Evolutionary conservation across 306 rosid genomes (phyloP), one percentile per base, ranked within the genome.

Genomic region (Pyrus bretschneideri): DNA sequence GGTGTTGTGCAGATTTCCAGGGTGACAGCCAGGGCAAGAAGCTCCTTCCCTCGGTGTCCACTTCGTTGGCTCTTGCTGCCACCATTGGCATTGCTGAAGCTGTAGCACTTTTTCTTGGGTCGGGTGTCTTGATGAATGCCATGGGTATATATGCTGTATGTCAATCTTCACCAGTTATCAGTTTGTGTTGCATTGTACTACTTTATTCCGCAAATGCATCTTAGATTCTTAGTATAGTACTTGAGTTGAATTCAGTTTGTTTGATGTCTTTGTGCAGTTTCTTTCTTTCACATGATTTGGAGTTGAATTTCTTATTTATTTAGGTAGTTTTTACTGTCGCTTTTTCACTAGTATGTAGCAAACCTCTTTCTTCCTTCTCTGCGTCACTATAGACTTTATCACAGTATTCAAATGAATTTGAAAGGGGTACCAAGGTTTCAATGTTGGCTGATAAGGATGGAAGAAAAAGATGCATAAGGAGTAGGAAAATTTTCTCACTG

Each of bases 111-210:
- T 89, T 72, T 70, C 74, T 95, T 62, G 93, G 98, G 73, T 88
- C 97, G 55, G 93, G 97, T 74, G 54, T 83, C 76, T 80, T 92
- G 51, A 85, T 91, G 90, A 83, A 89, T 89, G 84, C 85, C 91
- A 88, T 95, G 96, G 98, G 98, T 83, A 87, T 95, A 92, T 86
- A 88, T 64, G 86, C 81, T 79, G 98, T 95, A 95, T 85, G 98
- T 92, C 91, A 81, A 77, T 64, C 86, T 69, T 81, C 51, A 78
- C 91, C 77, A 69, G 40, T 70, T 71, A 29, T 45, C 65, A 33
- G 31, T 71, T 74, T 66, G 63, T 11, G 69, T 57, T 52, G 42
- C 4, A 6, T 54, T 68, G 45, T 58, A 44, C 67, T 35, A 68
- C 4, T 23, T 38, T 68, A 35, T 35, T 19, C 11, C 30, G 13